Percentiles rank a stretch among this genome's conserved stretches.
Conservation (phyloP, 805 yeast genomes). For the Limtongia smithiae region DNA sequence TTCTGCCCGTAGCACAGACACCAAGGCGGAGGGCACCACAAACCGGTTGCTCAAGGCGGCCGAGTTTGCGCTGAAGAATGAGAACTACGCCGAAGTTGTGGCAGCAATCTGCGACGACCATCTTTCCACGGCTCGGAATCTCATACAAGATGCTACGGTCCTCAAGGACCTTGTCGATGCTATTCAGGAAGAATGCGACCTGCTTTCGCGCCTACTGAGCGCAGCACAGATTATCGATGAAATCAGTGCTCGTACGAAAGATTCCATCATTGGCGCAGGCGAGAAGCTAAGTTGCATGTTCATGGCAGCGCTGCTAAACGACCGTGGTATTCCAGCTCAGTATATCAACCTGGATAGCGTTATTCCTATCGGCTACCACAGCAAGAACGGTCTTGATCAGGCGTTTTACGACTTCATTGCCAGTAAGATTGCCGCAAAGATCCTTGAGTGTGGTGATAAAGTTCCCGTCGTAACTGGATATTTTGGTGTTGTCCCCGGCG, state of each 20-base stretch:
- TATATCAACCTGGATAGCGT: constrained; percentile 76
- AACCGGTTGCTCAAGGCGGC: constrained; percentile 75
- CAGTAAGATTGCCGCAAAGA: constrained; percentile 46
- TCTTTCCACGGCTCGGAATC: constrained; percentile 59
- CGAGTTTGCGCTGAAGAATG: constrained; percentile 50
- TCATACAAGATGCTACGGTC: constrained; percentile 47
- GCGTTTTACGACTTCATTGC: constrained; percentile 55
- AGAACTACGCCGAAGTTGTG: constrained; percentile 50
- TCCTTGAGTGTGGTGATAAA: constrained; percentile 38
- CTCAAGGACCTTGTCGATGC: constrained; percentile 53
- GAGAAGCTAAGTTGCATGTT: constrained; percentile 88
- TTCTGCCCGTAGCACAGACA: constrained; percentile 86
- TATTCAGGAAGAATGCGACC: constrained; percentile 61
- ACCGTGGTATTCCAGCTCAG: constrained; percentile 70
- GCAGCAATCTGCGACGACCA: constrained; percentile 77
- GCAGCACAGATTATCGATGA: constrained; percentile 93
- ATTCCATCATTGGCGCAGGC: constrained; percentile 87
- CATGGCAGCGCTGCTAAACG: constrained; percentile 81
- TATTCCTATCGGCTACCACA: constrained; percentile 59
- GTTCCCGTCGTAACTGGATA: constrained; percentile 92
- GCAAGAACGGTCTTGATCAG: constrained; percentile 59
- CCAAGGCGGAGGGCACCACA: constrained; percentile 94
- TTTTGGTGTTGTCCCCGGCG: constrained; percentile 95
- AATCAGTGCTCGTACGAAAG: constrained; percentile 81
- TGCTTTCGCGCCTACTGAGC: constrained; percentile 64